Conservation (phyloP, 1,284 basidiomycete genomes). For the Papiliotrema laurentii region DNA sequence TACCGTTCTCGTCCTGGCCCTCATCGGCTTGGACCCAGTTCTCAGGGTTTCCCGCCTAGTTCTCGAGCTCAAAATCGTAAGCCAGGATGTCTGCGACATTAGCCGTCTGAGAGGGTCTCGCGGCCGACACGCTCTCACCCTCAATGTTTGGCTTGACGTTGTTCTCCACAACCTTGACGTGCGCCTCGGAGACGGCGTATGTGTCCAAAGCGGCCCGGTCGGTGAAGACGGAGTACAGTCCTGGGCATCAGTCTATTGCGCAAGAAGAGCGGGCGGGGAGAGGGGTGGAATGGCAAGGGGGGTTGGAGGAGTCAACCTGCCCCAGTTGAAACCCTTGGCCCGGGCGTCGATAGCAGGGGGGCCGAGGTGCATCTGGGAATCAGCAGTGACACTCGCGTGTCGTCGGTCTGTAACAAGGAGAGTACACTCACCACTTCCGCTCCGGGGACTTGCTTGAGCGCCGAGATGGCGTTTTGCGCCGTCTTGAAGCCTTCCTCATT, state of each 20-base stretch:
- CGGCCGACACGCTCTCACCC: slow-evolving; percentile 27
- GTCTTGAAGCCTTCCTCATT: slow-evolving; percentile 18
- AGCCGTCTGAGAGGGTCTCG: not conserved
- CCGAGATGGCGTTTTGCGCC: slow-evolving; percentile 31
- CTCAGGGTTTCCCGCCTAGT: slow-evolving; percentile 13
- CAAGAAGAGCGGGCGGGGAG: not conserved
- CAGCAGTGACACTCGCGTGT: not conserved
- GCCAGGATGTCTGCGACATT: slow-evolving; percentile 36
- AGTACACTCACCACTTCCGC: slow-evolving; percentile 23
- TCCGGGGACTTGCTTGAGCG: slow-evolving; percentile 38
- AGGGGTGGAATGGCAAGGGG: not conserved
- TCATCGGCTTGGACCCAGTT: no score
- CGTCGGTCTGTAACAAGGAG: not conserved
- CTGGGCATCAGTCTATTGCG: slow-evolving; percentile 11
- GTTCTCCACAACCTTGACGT: slow-evolving; percentile 37
- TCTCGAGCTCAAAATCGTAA: slow-evolving; percentile 47
- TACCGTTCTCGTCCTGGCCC: no score
- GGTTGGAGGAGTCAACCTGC: slow-evolving; percentile 14
- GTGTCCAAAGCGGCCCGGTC: slow-evolving; percentile 34
- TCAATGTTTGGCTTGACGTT: slow-evolving; percentile 39
- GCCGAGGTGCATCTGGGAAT: slow-evolving; percentile 30
- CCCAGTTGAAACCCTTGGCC: slow-evolving; percentile 44
- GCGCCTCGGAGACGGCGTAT: slow-evolving; percentile 44
- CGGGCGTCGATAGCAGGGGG: slow-evolving; percentile 40
- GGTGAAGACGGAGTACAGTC: slow-evolving; percentile 45